Evolutionary conservation across 108 stramenopile species (phyloP).

Genomic region (Nannochloropsis salina): DNA sequence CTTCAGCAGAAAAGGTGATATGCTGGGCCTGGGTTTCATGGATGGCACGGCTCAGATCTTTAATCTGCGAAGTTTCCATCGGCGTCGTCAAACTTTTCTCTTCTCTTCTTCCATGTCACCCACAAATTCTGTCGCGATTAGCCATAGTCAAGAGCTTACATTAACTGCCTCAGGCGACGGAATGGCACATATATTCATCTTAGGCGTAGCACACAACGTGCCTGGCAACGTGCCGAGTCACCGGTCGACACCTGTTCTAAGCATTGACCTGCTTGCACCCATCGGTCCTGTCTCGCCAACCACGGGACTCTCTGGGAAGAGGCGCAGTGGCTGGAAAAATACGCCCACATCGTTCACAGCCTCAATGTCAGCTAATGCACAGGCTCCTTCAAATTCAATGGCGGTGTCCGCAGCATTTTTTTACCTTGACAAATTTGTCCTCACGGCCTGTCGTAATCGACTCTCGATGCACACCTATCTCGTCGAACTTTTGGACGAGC

Average conservation of each 20-base stretch:
- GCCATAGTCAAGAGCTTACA: constrained; percentile 15
- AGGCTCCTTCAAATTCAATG: neutral
- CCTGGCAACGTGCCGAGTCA: neutral
- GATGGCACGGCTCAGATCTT: constrained; percentile 14
- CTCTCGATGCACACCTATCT: neutral
- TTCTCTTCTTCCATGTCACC: neutral
- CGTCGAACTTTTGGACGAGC: neutral
- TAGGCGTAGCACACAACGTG: neutral
- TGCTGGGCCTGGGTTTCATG: neutral
- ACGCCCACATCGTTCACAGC: neutral
- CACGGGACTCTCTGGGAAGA: neutral
- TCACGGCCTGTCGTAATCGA: neutral
- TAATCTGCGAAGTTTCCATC: neutral
- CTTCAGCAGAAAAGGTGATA: neutral
- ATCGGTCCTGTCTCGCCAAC: neutral
- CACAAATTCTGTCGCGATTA: neutral
- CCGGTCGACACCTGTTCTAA: neutral
- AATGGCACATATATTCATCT: neutral
- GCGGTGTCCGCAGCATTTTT: neutral
- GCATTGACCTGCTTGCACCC: neutral
- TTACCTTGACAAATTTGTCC: neutral
- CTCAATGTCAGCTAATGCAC: too few relatives aligned
- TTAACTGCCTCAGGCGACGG: neutral
- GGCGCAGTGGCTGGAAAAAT: neutral
- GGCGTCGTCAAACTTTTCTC: neutral